These are phyloP conservation scores for Amphichorda felina DNA, from an alignment of 2,329 filamentous ascomycete species.

Conservation along the genomic window DNA sequence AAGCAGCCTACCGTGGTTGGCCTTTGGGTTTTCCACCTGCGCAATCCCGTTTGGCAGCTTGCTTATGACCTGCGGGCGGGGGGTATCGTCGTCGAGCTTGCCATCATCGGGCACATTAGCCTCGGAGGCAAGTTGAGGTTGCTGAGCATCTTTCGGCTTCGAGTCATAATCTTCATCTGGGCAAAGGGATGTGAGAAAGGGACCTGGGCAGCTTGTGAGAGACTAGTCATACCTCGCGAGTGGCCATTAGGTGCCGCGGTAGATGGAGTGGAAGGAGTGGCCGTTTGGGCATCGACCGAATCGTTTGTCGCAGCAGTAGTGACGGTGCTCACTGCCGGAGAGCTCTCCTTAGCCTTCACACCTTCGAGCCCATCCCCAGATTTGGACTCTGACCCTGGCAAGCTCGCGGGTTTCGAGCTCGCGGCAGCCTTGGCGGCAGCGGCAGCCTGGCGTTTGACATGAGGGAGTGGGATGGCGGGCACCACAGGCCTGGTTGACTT, in stretches of 20 bases:
- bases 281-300: not conserved
- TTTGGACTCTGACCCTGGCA: not conserved
- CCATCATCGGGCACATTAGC: too few species aligned
- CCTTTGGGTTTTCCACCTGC: too few species aligned
- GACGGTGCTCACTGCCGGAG: not conserved
- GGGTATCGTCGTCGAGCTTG: too few species aligned
- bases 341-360: not conserved
- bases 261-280: not conserved
- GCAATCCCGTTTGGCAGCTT: too few species aligned
- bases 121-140: too few species aligned
- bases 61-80: too few species aligned
- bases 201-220: too few species aligned
- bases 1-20: too few species aligned
- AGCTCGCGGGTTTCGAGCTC: not conserved
- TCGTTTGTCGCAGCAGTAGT: not conserved
- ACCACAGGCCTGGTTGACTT: conserved; percentile 17
- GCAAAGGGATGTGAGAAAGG: too few species aligned
- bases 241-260: not conserved
- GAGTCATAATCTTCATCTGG: too few species aligned
- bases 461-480: conserved; percentile 25
- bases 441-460: conserved; percentile 24
- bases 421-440: conserved; percentile 14
- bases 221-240: too few species aligned
- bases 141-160: too few species aligned
- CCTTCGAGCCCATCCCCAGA: not conserved